Percentiles rank a stretch among this genome's conserved stretches.
Conservation (phyloP, 73 alveolate genomes). For the Tetrahymena elliotti region DNA sequence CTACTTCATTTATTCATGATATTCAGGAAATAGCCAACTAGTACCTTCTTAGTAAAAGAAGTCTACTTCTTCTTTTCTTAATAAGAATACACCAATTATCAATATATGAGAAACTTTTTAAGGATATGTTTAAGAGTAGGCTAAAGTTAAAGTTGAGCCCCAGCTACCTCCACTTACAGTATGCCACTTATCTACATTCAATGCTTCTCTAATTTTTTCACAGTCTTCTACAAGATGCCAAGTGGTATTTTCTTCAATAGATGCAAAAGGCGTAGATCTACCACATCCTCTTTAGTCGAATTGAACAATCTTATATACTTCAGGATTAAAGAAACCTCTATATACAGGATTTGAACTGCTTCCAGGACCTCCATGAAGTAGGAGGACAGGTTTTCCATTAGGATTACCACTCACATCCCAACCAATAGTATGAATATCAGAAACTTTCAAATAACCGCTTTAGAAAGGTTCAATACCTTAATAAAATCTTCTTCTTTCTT, state of each 20-base stretch:
- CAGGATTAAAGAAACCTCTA: neutral
- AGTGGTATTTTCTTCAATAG: neutral
- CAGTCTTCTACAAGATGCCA: neutral
- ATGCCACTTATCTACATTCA: constrained; percentile 7
- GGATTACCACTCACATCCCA: constrained; percentile 12
- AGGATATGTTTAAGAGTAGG: constrained; percentile 7
- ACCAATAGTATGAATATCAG: neutral
- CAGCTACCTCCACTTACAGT: constrained; percentile 8
- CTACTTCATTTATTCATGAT: neutral
- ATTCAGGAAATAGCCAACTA: constrained; percentile 15
- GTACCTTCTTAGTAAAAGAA: constrained; percentile 15
- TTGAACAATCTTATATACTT: neutral
- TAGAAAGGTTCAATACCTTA: neutral
- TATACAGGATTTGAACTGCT: neutral
- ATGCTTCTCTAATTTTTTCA: constrained; percentile 3
- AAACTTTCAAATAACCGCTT: neutral
- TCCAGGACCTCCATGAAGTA: constrained; percentile 28
- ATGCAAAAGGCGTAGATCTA: constrained; percentile 2
- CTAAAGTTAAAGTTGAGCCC: constrained; percentile 11
- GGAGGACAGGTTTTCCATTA: constrained; percentile 5
- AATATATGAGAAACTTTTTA: constrained; percentile 1
- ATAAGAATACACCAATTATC: constrained; percentile 2
- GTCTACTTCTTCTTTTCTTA: constrained; percentile 12
- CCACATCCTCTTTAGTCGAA: constrained; percentile 22
- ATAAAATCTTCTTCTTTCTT: neutral